Conservation (phyloP, 2,329 filamentous ascomycete genomes). For the Trichoderma sp. region DNA sequence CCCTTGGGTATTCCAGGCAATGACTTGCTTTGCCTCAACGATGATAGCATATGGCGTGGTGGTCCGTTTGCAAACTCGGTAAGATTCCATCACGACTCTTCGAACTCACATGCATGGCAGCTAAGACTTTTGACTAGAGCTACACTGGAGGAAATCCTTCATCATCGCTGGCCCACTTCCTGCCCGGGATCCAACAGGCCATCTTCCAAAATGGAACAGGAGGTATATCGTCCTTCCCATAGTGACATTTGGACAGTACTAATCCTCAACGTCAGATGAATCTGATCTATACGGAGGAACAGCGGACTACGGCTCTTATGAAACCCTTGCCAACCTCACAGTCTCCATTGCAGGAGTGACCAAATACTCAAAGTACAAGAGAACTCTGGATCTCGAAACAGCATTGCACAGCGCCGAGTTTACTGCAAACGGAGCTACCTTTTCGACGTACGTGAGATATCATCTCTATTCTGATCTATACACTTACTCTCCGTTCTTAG, state of each 20-base stretch:
- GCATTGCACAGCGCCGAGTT: constrained; percentile 39
- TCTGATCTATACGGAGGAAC: constrained; percentile 38
- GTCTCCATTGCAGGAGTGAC: constrained; percentile 35
- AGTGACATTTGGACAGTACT: too few species aligned
- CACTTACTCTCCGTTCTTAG: constrained; percentile 15
- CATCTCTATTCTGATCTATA: background rate
- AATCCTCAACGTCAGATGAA: constrained; percentile 27
- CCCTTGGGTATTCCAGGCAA: constrained; percentile 41
- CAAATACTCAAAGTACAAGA: constrained; percentile 35
- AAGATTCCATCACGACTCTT: constrained; percentile 9
- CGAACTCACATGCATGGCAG: background rate
- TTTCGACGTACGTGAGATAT: constrained; percentile 3
- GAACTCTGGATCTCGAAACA: constrained; percentile 42
- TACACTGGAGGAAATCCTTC: constrained; percentile 48
- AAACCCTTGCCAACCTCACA: constrained; percentile 45
- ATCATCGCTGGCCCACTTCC: constrained; percentile 30
- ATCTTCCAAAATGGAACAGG: constrained; percentile 50
- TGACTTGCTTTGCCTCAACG: constrained; percentile 44
- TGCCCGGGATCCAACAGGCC: constrained; percentile 42
- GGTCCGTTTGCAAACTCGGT: constrained; percentile 46
- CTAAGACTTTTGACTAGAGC: constrained; percentile 25
- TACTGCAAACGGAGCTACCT: constrained; percentile 30
- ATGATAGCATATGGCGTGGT: constrained; percentile 49
- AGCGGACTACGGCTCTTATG: constrained; percentile 44
- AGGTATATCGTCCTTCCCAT: constrained; percentile 29